Evolutionary conservation across 495 filamentous ascomycete species (phyloP).

Genomic region (Neurospora discreta): DNA sequence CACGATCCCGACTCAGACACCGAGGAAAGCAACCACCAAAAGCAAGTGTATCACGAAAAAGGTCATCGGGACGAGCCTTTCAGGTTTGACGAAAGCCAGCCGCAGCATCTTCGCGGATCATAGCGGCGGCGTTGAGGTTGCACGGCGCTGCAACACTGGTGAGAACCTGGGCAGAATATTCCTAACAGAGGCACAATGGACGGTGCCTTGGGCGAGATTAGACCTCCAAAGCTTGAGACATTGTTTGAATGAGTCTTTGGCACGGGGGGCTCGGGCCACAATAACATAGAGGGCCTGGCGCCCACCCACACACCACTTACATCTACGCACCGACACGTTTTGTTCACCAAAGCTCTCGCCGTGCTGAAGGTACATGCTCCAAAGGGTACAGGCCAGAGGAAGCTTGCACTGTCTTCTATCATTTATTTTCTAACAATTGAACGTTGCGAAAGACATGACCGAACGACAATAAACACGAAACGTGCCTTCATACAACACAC

Average conservation of each 20-base stretch:
- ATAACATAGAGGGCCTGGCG: not conserved
- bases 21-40: constrained; percentile 3
- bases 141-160: constrained; percentile 24
- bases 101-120: constrained; percentile 11
- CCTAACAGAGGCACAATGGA: constrained; percentile 1
- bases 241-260: constrained; percentile 1
- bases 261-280: constrained; percentile 1
- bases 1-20: constrained; percentile 12
- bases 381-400: not conserved
- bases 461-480: not conserved
- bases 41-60: constrained; percentile 7
- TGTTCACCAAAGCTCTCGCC: not conserved
- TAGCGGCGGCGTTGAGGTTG: constrained; percentile 22
- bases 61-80: not conserved
- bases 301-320: not conserved
- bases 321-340: not conserved
- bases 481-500: not conserved
- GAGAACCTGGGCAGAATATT: constrained; percentile 12
- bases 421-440: not conserved
- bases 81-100: constrained; percentile 1
- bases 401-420: not conserved
- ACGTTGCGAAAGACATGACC: not conserved
- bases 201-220: constrained; percentile 7
- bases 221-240: constrained; percentile 12
- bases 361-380: not conserved